Base-by-base conservation (phyloP, 2,329 filamentous ascomycete genomes). In the Sporothrix curviconia region DNA sequence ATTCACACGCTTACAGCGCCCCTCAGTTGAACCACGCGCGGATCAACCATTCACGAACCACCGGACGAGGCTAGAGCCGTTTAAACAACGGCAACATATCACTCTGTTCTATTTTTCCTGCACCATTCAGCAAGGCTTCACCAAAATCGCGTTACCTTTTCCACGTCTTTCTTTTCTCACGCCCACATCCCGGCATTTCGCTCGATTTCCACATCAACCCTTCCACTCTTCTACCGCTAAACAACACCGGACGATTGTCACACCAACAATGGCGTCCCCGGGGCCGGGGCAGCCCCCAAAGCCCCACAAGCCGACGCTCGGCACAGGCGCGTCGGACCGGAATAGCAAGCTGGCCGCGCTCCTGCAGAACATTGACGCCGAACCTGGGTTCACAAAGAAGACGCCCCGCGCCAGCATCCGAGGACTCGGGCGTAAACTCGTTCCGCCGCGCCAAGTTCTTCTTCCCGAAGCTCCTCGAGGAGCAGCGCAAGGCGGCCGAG, bases 401-500 rank as follows among this genome's bases (percentile, higher is more conserved):
- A 17, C 46, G 4, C 34, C 49, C n/a, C 8, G 49, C 22, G 8
- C 34, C 49, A 4, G 19, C 19, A 11, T 1, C 28, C 6, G 64
- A 68, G 19, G 64, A 67, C 17, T 62, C 65, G 28, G 71, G 74
- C 2, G 70, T 83, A 11, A 70, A 70, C 2, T 68, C 83, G 6
- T 83, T 83, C 61, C 72, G 74, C 42, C 76, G 77, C 5, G 72
- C 76, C 12, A 76, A 75, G 60, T 72, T 76, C 58, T 79, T 80
- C 65, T 78, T 77, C 52, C 71, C 74, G 6, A 50, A 43, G 6
- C 53, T 56, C 12, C 1, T 66, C 3, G 60, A 67, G 34, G 70
- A 71, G 30, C 51, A 63, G 30, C 42, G 12, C 7, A 53, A 32
- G 6, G 34, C 52, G 46, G 63, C 39, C 34, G 53, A 19, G 34